Percentiles rank a stretch among this genome's conserved stretches.
Conservation (phyloP, 371 early-diverging fungal species). For the Mucor racemosus region DNA sequence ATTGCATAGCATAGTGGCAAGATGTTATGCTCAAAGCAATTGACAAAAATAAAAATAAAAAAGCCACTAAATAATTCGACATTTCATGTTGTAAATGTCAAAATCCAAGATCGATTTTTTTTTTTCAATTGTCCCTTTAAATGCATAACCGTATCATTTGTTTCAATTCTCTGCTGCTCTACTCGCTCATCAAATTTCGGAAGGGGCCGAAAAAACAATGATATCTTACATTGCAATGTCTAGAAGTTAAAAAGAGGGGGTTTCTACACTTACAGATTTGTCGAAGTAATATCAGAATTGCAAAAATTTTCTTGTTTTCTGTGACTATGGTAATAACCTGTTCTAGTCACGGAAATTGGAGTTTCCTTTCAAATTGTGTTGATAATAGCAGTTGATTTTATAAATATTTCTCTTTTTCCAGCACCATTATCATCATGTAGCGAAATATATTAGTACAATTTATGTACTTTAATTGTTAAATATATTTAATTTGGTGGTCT, state of each 20-base stretch:
- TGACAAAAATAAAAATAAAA: background rate
- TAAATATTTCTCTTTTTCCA: background rate
- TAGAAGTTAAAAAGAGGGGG: background rate
- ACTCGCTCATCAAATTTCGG: background rate
- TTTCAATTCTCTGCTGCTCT: background rate
- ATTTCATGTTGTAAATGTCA: background rate
- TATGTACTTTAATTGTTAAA: too few species aligned
- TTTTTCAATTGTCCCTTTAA: background rate
- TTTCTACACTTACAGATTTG: background rate
- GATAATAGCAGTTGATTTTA: background rate
- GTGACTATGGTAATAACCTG: background rate
- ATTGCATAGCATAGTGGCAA: too few species aligned
- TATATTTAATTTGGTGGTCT: too few species aligned
- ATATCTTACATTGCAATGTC: slow-evolving; percentile 8
- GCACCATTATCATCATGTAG: background rate
- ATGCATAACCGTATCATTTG: background rate
- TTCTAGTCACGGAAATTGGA: background rate
- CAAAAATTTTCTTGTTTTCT: slow-evolving; percentile 11
- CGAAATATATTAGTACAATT: too few species aligned
- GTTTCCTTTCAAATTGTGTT: too few species aligned
- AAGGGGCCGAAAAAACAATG: background rate
- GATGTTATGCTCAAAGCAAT: too few species aligned
- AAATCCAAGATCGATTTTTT: background rate
- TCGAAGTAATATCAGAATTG: background rate
- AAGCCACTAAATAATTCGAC: background rate